Evolutionary conservation across 257 asterid species (phyloP).

Genomic region (Salvia splendens): DNA sequence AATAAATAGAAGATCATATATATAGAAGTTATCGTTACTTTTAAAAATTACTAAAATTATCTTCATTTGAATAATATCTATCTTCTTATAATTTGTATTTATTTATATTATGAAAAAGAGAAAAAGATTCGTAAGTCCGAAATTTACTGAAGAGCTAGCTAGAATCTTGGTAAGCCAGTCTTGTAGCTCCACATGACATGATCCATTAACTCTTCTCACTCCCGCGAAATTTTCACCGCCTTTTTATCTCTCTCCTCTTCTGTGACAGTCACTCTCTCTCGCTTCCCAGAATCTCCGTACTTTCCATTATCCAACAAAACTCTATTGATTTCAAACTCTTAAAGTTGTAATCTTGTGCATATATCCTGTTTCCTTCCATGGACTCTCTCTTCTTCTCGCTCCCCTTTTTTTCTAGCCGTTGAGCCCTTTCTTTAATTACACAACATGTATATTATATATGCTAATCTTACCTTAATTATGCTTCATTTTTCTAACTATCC

Average conservation of each 20-base stretch:
- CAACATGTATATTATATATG: neutral
- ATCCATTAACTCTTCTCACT: neutral
- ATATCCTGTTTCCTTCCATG: constrained; percentile 35
- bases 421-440: constrained; percentile 28
- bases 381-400: constrained; percentile 13
- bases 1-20: too few relatives aligned
- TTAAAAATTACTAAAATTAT: too few relatives aligned
- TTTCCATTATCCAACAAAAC: neutral
- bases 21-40: too few relatives aligned
- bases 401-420: constrained; percentile 50
- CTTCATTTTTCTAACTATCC: neutral
- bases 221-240: constrained; percentile 36
- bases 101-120: too few relatives aligned
- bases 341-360: neutral
- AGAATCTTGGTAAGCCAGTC: neutral
- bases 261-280: constrained; percentile 15
- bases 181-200: constrained; percentile 12
- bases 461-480: constrained; percentile 16
- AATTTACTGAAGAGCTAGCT: too few relatives aligned
- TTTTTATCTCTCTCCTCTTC: constrained; percentile 17
- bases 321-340: constrained; percentile 8
- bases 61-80: too few relatives aligned
- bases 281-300: neutral
- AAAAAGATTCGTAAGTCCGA: too few relatives aligned
- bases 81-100: too few relatives aligned